These are phyloP conservation scores for Potentilla sterilis DNA, from an alignment of 306 rosid genomes.

Conservation along the genomic window DNA sequence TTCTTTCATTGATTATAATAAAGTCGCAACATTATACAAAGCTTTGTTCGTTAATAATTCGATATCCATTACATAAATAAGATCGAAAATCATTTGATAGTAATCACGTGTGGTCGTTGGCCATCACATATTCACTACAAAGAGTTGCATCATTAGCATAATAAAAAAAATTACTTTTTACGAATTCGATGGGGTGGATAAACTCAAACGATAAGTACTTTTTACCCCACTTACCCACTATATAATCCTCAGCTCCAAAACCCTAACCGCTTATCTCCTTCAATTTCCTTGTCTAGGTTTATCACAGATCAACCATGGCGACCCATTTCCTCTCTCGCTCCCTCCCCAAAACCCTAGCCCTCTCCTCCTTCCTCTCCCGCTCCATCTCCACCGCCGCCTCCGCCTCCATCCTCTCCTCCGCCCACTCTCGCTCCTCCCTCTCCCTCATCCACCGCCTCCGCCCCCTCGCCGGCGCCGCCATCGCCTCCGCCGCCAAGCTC, in stretches of 20 bases:
- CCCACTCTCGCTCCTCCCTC: slow-evolving; percentile 31
- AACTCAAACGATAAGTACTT: no score
- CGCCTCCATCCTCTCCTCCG: slow-evolving; percentile 21
- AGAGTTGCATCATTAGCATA: no score
- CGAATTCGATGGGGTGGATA: no score
- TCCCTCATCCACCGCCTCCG: slow-evolving; percentile 64
- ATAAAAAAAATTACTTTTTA: no score
- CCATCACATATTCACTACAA: no score
- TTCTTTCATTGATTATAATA: no score
- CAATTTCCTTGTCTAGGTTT: slow-evolving; percentile 31
- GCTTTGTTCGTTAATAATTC: no score
- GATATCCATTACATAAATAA: no score
- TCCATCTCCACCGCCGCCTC: slow-evolving; percentile 39
- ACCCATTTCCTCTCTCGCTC: slow-evolving; percentile 50
- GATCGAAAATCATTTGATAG: no score
- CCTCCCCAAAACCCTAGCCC: slow-evolving; percentile 53
- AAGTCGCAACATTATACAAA: no score
- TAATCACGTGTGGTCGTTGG: no score
- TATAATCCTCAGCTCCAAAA: neutral
- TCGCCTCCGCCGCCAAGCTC: slow-evolving; percentile 17
- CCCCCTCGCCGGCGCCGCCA: slow-evolving; percentile 46
- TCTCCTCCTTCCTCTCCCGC: slow-evolving; percentile 48
- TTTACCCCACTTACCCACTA: neutral
- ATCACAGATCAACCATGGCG: slow-evolving; percentile 51
- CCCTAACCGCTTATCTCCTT: slow-evolving; percentile 15